phyloP scores from a whole-genome alignment of 2,329 filamentous ascomycete genomes.

The Hypoxylon sp. region DNA sequence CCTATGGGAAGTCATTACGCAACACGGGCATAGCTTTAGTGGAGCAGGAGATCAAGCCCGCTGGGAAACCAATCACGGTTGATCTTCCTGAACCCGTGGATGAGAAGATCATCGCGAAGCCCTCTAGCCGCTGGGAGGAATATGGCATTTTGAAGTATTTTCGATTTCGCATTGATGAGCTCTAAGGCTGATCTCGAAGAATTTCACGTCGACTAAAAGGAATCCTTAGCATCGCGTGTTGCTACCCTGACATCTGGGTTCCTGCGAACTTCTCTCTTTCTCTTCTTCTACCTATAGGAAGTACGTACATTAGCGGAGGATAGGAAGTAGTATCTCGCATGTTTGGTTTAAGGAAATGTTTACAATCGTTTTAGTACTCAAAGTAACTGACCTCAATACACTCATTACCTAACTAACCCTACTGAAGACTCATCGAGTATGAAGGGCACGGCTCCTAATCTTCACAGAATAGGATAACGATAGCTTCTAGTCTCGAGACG shows the following conservation, averaged over 20 bases:
- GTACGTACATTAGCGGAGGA: background rate
- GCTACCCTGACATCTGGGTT: too few relatives aligned
- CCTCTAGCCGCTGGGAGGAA: slow-evolving; percentile 24
- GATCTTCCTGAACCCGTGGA: background rate
- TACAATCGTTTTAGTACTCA: slow-evolving; percentile 17
- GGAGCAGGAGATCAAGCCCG: slow-evolving; percentile 51
- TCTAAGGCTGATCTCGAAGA: slow-evolving; percentile 2
- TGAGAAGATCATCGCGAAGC: slow-evolving; percentile 17
- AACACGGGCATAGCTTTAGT: slow-evolving; percentile 43
- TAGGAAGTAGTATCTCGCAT: background rate
- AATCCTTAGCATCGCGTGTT: background rate
- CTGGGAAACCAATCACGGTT: background rate
- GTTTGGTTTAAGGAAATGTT: background rate
- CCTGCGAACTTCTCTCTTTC: background rate
- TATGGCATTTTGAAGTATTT: slow-evolving; percentile 33
- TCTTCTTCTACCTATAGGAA: background rate
- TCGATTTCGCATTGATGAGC: slow-evolving; percentile 17
- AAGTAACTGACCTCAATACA: slow-evolving; percentile 24
- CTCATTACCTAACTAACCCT: slow-evolving; percentile 18
- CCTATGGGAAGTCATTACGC: slow-evolving; percentile 43
- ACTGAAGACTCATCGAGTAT: background rate
- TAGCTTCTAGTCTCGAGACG: background rate
- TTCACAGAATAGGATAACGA: background rate
- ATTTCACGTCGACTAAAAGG: background rate
- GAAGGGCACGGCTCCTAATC: too few relatives aligned